phyloP scores from a whole-genome alignment of 1,284 basidiomycete species.

The Trichosporon asahii region DNA sequence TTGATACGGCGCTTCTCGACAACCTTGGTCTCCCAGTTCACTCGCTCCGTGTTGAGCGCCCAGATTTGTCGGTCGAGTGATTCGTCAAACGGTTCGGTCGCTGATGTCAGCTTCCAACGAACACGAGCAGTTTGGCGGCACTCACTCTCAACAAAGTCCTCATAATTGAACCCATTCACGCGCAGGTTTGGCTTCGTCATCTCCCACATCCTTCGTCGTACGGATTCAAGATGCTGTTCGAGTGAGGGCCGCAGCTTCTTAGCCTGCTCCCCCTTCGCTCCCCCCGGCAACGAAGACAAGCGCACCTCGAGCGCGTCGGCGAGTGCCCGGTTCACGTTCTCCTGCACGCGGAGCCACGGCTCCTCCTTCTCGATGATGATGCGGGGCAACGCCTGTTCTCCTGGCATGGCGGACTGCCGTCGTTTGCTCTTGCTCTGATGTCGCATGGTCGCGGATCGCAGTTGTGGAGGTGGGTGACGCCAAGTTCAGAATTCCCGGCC shows the following conservation, averaged over 20 bases:
- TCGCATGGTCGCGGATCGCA: constrained; percentile 1
- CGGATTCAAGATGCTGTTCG: constrained; percentile 37
- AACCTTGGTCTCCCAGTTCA: constrained; percentile 65
- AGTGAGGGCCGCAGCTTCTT: constrained; percentile 38
- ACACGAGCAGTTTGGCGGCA: neutral
- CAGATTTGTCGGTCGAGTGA: constrained; percentile 68
- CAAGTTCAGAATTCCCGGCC: neutral
- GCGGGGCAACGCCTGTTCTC: constrained; percentile 13
- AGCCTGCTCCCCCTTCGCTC: constrained; percentile 35
- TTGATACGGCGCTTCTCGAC: constrained; percentile 61
- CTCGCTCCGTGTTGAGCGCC: constrained; percentile 63
- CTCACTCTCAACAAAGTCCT: constrained; percentile 59
- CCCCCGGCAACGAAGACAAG: constrained; percentile 40
- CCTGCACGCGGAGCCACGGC: constrained; percentile 45
- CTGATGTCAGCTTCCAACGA: constrained; percentile 49
- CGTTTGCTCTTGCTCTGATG: neutral
- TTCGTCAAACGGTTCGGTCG: constrained; percentile 75
- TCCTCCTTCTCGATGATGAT: constrained; percentile 43
- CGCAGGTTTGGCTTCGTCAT: constrained; percentile 67
- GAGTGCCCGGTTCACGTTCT: constrained; percentile 34
- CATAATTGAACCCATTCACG: constrained; percentile 72
- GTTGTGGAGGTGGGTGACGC: neutral
- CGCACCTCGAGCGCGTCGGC: constrained; percentile 33
- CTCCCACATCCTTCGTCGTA: constrained; percentile 53
- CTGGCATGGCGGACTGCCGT: neutral